Evolutionary conservation across 1,139 yeast species (phyloP), one percentile per base, ranked within the genome.

Genomic region (Kodamaea plutei): DNA sequence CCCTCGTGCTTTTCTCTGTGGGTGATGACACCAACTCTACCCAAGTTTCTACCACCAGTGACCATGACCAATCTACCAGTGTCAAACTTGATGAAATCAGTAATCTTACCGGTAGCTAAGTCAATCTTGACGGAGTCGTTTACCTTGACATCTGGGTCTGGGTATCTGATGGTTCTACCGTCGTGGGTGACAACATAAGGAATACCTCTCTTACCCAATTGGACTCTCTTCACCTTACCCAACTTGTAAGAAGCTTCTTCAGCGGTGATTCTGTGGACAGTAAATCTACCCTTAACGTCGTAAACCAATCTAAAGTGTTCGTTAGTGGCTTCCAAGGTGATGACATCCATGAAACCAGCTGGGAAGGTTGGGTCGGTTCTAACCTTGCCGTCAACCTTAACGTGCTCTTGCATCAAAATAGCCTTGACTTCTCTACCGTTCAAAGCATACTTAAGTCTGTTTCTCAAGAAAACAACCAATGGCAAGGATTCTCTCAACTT

Each of bases 1-100:
- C 98, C 98, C 69, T 89, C 96, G 80, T 89, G 98, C 76, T 84
- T 87, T 77, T 89, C 98, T 75, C 94, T 84, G 93, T 89, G 96
- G 56, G 83, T 77, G 67, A 89, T 88, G 54, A 85, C 88, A 83
- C 98, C 98, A 65, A 88, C 89, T 75, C 98, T 84, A 68, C 98
- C 98, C 94, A 89, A 81, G 84, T 87, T 88, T 75, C 96, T 91
- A 76, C 97, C 97, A 76, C 97, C 97, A 52, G 96, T 89, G 68
- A 84, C 93, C 93, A 88, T 89, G 52, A 83, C 96, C 64, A 87
- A 76, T 72, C 79, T 85, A 70, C 97, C 97, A 58, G 91, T 78
- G 68, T 87, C 96, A 65, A 89, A 89, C 74, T 87, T 85, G 74
- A 89, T 79, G 75, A 71, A 85, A 54, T 87, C 94, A 45, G 84